Evolutionary conservation across 345 rosid species (phyloP), one percentile per base, ranked within the genome.

Genomic region (Syzygium oleosum): DNA sequence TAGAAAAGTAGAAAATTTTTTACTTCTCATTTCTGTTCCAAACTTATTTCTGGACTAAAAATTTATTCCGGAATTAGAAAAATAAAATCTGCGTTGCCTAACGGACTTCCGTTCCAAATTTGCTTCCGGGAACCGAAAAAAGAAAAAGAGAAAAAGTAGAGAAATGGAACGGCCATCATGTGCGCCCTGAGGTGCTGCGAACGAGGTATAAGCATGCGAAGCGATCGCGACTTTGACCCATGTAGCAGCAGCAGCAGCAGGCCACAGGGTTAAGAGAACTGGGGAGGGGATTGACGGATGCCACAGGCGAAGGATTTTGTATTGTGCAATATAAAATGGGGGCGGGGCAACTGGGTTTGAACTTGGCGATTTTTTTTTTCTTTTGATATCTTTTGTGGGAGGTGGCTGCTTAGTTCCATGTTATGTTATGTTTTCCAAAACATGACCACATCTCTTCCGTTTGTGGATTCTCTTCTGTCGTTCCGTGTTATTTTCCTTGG

Each of bases 51-150:
- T 38, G 4, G 43, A 41, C 43, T 41, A 41, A 41, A 41, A 41
- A 41, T 41, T 41, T 41, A 5, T 41, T 41, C 1, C 5, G 43
- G 43, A 41, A 41, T 41, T 41, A 41, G 6, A 41, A 41, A 41
- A 41, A 41, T 41, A 5, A 41, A 41, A 41, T 41, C 1, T 41
- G 43, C 43, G 6, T 41, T 41, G 43, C 43, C 6, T 5, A 41
- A 41, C 43, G 43, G 6, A 41, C 4, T 41, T 41, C 6, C 6
- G 43, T 41, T 41, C 43, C 6, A 41, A 41, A 41, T 5, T 5
- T 41, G 1, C 4, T 41, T 41, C 1, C 43, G 6, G 2, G 2
- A 41, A 41, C 1, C 1, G 4, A 41, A 41, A 41, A 41, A 4
- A 38, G 1, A 38, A 41, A 4, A 41, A 41, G 4, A 1, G 4